Conservation (phyloP, 208 protist species). For the Trichomonas vaginalis region DNA sequence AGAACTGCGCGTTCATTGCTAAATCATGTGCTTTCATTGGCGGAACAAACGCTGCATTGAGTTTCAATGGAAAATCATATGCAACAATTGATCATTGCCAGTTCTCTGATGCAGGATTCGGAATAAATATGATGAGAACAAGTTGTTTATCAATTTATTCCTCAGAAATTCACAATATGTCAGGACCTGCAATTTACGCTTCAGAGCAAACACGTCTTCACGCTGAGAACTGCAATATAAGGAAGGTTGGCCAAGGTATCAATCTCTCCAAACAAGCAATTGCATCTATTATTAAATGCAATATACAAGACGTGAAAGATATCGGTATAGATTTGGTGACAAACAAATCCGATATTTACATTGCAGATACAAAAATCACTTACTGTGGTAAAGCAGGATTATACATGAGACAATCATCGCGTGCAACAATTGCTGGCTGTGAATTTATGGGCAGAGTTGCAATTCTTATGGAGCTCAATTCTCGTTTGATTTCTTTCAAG, state of each 20-base stretch:
- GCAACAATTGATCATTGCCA: background rate
- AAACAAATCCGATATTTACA: background rate
- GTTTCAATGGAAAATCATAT: background rate
- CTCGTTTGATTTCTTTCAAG: background rate
- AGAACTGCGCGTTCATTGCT: background rate
- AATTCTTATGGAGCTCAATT: background rate
- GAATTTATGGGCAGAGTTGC: background rate
- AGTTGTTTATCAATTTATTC: background rate
- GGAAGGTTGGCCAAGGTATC: background rate
- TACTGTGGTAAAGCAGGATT: background rate
- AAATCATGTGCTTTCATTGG: background rate
- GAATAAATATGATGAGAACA: background rate
- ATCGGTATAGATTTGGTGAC: background rate
- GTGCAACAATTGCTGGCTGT: background rate
- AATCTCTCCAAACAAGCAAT: background rate
- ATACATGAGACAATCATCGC: background rate
- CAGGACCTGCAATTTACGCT: background rate
- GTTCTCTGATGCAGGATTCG: background rate
- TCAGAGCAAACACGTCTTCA: background rate
- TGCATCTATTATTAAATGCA: background rate
- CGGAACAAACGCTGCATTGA: background rate
- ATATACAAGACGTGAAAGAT: background rate
- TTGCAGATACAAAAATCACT: background rate
- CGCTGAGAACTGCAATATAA: background rate
- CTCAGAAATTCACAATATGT: background rate